Evolutionary conservation across 139 green algal genomes (phyloP), one percentile per base, ranked within the genome.

Genomic region (Pleodorina starrii): DNA sequence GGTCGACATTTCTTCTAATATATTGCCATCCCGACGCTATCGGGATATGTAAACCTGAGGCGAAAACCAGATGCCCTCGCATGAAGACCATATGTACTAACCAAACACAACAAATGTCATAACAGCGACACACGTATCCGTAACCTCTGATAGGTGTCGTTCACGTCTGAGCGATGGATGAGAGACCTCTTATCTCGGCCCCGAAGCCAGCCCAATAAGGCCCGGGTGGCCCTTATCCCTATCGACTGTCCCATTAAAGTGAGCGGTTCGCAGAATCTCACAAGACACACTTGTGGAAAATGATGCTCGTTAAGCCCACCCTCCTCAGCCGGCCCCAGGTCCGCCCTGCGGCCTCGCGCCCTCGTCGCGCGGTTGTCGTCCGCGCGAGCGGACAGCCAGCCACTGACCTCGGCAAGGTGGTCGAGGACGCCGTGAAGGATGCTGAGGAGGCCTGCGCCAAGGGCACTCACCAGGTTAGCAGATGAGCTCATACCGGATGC

Each of bases 391-490:
- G 82, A 42, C 78, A 85, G 78, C 78, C 78, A 46, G 57, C 81
- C 23, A 48, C 73, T 5, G 84, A 89, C 84, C 84, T 89, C 32
- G 82, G 12, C 84, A 85, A 85, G 85, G 71, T 68, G 54, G 73
- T 85, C 38, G 29, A 86, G 73, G 72, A 91, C 11, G 88, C 88
- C 32, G 60, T 91, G 5, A 91, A 91, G 81, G 82, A 91, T 35
- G 88, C 88, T 63, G 88, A 91, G 88, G 72, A 80, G 4, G 81
- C 73, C 14, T 91, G 88, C 88, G 57, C 85, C n/a, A 72, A 72
- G 38, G 81, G 60, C 42, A 91, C 75, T 38, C 57, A n/a, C 14
- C 46, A 76, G 86, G 86, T 90, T 36, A 82, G 84, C 43, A 21
- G n/a, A n/a, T n/a, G n/a, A n/a, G n/a, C n/a, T n/a, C n/a, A n/a